Evolutionary conservation across 2,329 filamentous ascomycete genomes (phyloP).

Genomic region (Knufia petricola): DNA sequence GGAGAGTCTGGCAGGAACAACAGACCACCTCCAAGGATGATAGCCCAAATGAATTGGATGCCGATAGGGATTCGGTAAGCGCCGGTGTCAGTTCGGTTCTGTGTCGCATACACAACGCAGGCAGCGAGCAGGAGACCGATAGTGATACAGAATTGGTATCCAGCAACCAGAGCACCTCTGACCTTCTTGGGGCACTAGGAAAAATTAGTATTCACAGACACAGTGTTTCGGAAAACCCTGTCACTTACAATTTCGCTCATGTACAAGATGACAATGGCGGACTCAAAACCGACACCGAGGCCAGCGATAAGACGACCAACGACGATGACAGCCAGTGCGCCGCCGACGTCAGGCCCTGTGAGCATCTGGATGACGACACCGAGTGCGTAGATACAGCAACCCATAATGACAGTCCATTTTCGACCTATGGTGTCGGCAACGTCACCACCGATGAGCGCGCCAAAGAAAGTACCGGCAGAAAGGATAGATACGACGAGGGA

Average conservation of each 20-base stretch:
- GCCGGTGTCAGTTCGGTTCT: slow-evolving; percentile 51
- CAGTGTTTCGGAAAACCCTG: neutral
- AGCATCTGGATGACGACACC: slow-evolving; percentile 60
- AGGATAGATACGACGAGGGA: slow-evolving; percentile 65
- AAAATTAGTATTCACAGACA: slow-evolving; percentile 12
- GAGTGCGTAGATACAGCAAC: slow-evolving; percentile 60
- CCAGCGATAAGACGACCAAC: slow-evolving; percentile 66
- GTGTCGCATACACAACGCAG: slow-evolving; percentile 62
- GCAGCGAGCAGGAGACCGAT: slow-evolving; percentile 67
- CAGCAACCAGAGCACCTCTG: slow-evolving; percentile 67
- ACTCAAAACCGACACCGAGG: slow-evolving; percentile 71
- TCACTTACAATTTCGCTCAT: slow-evolving; percentile 63
- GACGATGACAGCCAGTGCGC: slow-evolving; percentile 52
- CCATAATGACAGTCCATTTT: slow-evolving; percentile 58
- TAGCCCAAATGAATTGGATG: slow-evolving; percentile 70
- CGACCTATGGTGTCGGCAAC: slow-evolving; percentile 62
- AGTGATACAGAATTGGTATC: slow-evolving; percentile 77
- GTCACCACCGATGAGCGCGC: slow-evolving; percentile 66
- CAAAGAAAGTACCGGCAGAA: slow-evolving; percentile 67
- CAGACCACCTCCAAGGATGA: slow-evolving; percentile 61
- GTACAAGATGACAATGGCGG: slow-evolving; percentile 72
- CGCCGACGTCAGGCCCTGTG: slow-evolving; percentile 28
- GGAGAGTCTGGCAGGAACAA: slow-evolving; percentile 75
- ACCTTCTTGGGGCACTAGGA: slow-evolving; percentile 56
- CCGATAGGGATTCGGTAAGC: slow-evolving; percentile 73